phyloP scores from a whole-genome alignment of 768 basidiomycete genomes.

The Tephrocybe sp. region DNA sequence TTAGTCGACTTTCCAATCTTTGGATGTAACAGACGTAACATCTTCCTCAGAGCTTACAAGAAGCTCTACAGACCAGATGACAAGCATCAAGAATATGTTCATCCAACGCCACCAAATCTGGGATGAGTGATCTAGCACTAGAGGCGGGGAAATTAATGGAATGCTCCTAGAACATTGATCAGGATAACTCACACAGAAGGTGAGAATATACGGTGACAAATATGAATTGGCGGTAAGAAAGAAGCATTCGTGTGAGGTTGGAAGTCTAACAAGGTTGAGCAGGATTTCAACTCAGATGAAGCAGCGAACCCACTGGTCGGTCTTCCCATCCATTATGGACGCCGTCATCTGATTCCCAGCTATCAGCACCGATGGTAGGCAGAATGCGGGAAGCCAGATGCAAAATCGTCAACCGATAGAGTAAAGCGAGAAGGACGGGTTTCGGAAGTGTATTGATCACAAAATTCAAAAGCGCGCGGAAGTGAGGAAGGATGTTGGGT shows the following conservation, averaged over 20 bases:
- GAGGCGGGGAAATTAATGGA: background rate
- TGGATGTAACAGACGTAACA: conserved; percentile 43
- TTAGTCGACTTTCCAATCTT: conserved; percentile 81
- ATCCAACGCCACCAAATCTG: conserved; percentile 94
- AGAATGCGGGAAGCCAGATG: conserved; percentile 81
- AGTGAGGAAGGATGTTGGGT: conserved; percentile 76
- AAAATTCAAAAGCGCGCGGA: conserved; percentile 77
- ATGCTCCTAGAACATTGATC: background rate
- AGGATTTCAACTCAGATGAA: background rate
- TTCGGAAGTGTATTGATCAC: conserved; percentile 84
- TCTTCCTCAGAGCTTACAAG: conserved; percentile 78
- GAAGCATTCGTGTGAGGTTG: conserved; percentile 64
- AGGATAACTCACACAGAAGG: conserved; percentile 63
- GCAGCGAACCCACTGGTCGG: conserved; percentile 54
- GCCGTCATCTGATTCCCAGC: conserved; percentile 69
- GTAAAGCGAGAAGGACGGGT: conserved; percentile 73
- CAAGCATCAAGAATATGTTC: conserved; percentile 83
- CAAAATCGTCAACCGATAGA: conserved; percentile 78
- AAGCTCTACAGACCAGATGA: conserved; percentile 81
- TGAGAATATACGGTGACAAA: conserved; percentile 89
- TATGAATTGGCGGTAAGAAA: conserved; percentile 82
- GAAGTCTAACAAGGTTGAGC: conserved; percentile 55
- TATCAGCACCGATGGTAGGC: conserved; percentile 80
- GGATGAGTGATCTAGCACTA: conserved; percentile 85
- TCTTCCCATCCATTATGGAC: conserved; percentile 66